Evolutionary conservation across 1,284 basidiomycete species (phyloP), one percentile per base, ranked within the genome.

Genomic region (Pulveroboletus sp.): DNA sequence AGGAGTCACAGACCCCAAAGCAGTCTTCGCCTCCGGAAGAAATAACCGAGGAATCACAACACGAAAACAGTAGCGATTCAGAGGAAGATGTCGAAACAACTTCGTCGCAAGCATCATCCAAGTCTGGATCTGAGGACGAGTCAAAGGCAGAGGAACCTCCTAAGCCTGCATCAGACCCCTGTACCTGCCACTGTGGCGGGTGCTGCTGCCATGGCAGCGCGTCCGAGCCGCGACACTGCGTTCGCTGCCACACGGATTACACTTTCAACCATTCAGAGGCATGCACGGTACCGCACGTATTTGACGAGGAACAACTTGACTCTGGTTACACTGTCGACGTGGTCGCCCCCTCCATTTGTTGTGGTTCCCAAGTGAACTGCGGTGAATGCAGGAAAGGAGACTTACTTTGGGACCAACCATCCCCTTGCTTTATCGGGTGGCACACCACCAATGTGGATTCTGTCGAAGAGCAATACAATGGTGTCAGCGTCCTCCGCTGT

Each of bases 191-290:
- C 12, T 59, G 47, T 6, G 46, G 46, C 12, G 38, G 50, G 17
- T 59, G 58, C 43, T 54, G 57, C 49, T 54, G 50, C 39, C 58
- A 59, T 10, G 46, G 45, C 20, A 33, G 28, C 10, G 28, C 39
- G 5, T 45, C 17, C 24, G 33, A 60, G n/a, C 47, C 39, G 1
- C 40, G 42, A 33, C 56, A 57, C 29, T 58, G 39, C 44, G 47
- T 57, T 11, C 56, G 55, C 26, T 58, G 48, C 7, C 57, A 58
- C 26, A n/a, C 25, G 11, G 8, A 45, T 10, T 51, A 58, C 48
- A 58, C 25, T 3, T n/a, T 38, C 39, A 46, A 58, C 11, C 43
- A 50, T 17, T n/a, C 57, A 14, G 22, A 58, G 29, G 57, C 55
- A 15, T 58, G 47, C 25, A 26, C 25, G 15, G 18, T 58, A 3